A percentile compares a stretch with the other conserved stretches of the same genome.
phyloP scores from a whole-genome alignment of 331 rosid genomes.

The Quercus lobata region DNA sequence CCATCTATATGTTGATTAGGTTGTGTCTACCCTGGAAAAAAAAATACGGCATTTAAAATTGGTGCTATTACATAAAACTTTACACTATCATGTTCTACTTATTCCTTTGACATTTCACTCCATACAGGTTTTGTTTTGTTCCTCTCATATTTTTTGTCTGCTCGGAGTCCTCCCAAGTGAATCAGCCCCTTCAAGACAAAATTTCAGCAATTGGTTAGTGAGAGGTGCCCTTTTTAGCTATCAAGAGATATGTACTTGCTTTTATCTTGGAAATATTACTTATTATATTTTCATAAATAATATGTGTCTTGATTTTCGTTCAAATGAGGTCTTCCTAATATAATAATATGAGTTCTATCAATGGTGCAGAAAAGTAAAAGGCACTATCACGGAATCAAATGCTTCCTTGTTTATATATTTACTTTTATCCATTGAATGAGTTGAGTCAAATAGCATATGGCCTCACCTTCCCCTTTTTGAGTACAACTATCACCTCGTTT shows the following conservation, averaged over 20 bases:
- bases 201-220: conserved; percentile 79
- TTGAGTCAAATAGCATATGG: neutral
- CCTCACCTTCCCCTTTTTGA: neutral
- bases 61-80: conserved; percentile 12
- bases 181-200: conserved; percentile 53
- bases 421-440: neutral
- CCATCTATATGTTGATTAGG: neutral
- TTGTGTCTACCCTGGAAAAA: neutral
- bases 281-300: neutral
- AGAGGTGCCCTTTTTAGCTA: conserved; percentile 15
- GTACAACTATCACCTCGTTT: neutral
- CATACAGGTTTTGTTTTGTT: conserved; percentile 74
- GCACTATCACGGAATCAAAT: neutral
- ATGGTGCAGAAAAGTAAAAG: neutral
- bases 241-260: neutral
- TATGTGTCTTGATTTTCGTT: neutral
- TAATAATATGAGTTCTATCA: neutral
- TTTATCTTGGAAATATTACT: neutral
- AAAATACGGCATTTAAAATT: neutral
- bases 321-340: neutral
- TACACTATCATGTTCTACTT: conserved; percentile 12
- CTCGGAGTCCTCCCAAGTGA: conserved; percentile 31
- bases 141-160: conserved; percentile 53
- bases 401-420: neutral
- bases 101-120: conserved; percentile 6